Evolutionary conservation across 768 basidiomycete species (phyloP).

Genomic region (Podaxis pistillaris): DNA sequence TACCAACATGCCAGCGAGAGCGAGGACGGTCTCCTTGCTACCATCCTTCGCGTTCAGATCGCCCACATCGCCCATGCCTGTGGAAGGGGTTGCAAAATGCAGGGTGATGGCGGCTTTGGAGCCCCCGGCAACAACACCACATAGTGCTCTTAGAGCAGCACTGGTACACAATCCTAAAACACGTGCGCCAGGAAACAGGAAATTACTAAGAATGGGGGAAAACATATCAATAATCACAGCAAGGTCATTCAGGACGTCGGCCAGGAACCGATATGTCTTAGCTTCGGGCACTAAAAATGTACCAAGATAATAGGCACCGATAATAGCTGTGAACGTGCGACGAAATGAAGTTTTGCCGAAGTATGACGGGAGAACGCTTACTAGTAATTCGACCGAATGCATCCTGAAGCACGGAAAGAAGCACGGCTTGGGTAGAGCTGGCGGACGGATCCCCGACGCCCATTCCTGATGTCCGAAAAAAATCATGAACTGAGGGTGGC

Average conservation of each 20-base stretch:
- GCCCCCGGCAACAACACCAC: constrained; percentile 63
- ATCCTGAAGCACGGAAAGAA: constrained; percentile 67
- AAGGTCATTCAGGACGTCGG: constrained; percentile 64
- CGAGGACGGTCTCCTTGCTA: constrained; percentile 70
- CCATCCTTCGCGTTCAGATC: constrained; percentile 73
- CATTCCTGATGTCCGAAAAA: constrained; percentile 39
- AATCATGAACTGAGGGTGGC: background rate
- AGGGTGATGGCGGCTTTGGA: constrained; percentile 69
- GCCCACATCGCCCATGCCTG: constrained; percentile 59
- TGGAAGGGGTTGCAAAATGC: constrained; percentile 57
- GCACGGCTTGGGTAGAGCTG: constrained; percentile 62
- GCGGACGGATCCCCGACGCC: constrained; percentile 70
- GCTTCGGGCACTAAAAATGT: constrained; percentile 68
- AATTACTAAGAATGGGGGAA: constrained; percentile 50
- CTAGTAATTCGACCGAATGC: constrained; percentile 62
- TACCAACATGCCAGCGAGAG: constrained; percentile 66
- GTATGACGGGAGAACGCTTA: constrained; percentile 26
- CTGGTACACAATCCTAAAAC: constrained; percentile 54
- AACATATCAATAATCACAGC: constrained; percentile 59
- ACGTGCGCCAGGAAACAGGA: constrained; percentile 41
- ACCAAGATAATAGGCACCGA: constrained; percentile 60
- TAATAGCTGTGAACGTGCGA: constrained; percentile 45
- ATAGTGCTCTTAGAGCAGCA: constrained; percentile 56
- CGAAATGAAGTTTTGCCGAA: background rate
- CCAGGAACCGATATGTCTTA: constrained; percentile 66